Base-by-base conservation (phyloP, 1,139 yeast species). In the Magnusiomyces clavatus region DNA sequence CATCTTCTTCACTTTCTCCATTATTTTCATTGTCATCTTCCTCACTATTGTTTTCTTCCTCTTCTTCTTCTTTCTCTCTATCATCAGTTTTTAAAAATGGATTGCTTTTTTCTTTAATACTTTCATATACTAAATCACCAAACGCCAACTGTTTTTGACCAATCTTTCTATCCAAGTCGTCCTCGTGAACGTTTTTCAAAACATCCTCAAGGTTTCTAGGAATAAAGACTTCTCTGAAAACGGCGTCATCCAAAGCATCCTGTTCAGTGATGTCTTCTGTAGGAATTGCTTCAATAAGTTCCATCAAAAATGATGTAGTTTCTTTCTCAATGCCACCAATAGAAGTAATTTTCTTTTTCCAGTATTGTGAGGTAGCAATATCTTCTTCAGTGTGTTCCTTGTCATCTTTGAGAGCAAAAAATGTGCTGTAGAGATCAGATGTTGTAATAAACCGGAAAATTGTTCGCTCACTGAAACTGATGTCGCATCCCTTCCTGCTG, bases 211-310 rank as follows among this genome's bases (percentile, higher is more conserved):
- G 62, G 48, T 77, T 78, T 61, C 92, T 78, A 12, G 92, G 92
- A 62, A 94, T 77, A 68, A 92, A 95, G 48, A 90, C 73, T 3
- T 92, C 81, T 63, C 98, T 74, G 69, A 92, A 94, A 10, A 92
- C 82, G 51, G 87, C 95, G 67, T 92, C 97, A 56, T 86, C 92
- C 50, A 77, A 78, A 52, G 75, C 80, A 50, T 78, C 80, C 35
- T 76, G 75, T 19, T 73, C 74, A 1, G 72, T 61, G n/a, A 60
- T 56, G 16, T 73, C 47, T 69, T 59, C 76, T 59, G 53, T 61
- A 51, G 62, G 75, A 46, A 67, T 51, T 3, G 53, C 55, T 60
- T 49, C 68, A 60, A 61, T 66, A 64, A 60, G 54, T 16, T 54
- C 56, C 5, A 64, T 57, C n/a, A 70, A 57, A 43, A 56, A 44